phyloP scores from a whole-genome alignment of 805 yeast genomes.

The Torulaspora indica region DNA sequence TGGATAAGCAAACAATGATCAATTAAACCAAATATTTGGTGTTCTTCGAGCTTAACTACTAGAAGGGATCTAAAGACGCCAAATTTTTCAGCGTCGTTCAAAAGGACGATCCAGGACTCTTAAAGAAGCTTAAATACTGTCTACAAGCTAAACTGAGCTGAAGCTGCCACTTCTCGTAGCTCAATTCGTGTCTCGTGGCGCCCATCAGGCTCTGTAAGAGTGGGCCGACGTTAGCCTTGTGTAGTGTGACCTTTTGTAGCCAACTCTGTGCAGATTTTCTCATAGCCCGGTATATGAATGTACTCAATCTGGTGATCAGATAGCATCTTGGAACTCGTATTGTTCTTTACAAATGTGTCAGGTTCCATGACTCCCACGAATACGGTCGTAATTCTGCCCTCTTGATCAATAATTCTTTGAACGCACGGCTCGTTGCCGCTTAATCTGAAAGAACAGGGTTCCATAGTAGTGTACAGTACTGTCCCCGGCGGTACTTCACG shows the following conservation, averaged over 20 bases:
- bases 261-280: conserved; percentile 57
- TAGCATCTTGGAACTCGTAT: conserved; percentile 56
- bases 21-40: background rate
- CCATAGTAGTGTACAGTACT: conserved; percentile 91
- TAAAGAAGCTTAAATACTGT: background rate
- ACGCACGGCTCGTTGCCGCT: conserved; percentile 90
- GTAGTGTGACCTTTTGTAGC: conserved; percentile 70
- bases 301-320: conserved; percentile 60
- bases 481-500: conserved; percentile 64
- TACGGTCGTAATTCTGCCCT: conserved; percentile 55
- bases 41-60: background rate
- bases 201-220: background rate
- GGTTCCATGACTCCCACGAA: conserved; percentile 94
- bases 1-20: background rate
- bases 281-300: conserved; percentile 78
- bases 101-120: background rate
- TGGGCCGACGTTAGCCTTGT: background rate
- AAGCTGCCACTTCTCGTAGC: too few relatives aligned
- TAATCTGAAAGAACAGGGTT: conserved; percentile 84
- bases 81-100: conserved; percentile 2
- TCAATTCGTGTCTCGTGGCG: too few relatives aligned
- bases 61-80: background rate
- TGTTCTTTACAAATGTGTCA: conserved; percentile 75
- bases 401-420: conserved; percentile 60
- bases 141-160: too few relatives aligned